phyloP scores from a whole-genome alignment of 1,284 basidiomycete genomes.

The Neolentinus lepideus region DNA sequence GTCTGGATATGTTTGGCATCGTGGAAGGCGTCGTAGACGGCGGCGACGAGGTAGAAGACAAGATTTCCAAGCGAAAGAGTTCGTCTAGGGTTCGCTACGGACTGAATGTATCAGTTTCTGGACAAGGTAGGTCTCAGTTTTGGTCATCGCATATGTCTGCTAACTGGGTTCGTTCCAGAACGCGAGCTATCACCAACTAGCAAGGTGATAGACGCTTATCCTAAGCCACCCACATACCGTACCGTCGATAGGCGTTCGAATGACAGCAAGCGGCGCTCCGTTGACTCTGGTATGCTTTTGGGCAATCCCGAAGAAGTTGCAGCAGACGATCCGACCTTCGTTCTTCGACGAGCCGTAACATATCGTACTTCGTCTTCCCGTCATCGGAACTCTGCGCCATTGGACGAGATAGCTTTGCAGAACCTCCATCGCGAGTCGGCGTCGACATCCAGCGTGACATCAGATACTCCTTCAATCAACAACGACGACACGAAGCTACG shows the following conservation, averaged over 20 bases:
- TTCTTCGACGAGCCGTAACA: conserved; percentile 72
- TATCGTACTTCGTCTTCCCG: conserved; percentile 64
- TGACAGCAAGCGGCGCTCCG: conserved; percentile 78
- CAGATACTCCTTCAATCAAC: conserved; percentile 31
- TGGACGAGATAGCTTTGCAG: conserved; percentile 71
- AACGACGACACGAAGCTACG: conserved; percentile 32
- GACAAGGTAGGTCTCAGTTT: conserved; percentile 47
- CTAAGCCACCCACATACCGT: conserved; percentile 67
- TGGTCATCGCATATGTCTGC: neutral
- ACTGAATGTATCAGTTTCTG: conserved; percentile 51
- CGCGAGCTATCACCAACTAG: conserved; percentile 69
- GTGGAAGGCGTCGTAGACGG: conserved; percentile 94
- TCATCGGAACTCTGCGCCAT: conserved; percentile 58
- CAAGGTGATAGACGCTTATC: conserved; percentile 81
- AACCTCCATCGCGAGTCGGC: conserved; percentile 63
- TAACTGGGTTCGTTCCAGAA: conserved; percentile 40
- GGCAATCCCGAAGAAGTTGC: conserved; percentile 71
- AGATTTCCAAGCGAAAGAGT: conserved; percentile 76
- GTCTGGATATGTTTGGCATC: conserved; percentile 89
- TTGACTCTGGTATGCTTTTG: conserved; percentile 72
- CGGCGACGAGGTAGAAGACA: conserved; percentile 95
- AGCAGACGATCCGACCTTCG: conserved; percentile 81
- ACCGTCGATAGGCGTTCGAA: conserved; percentile 51
- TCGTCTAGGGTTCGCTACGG: conserved; percentile 75
- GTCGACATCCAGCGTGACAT: conserved; percentile 35